Conservation (phyloP, 176 grass and related monocot genomes). For the Carex cristatella region DNA sequence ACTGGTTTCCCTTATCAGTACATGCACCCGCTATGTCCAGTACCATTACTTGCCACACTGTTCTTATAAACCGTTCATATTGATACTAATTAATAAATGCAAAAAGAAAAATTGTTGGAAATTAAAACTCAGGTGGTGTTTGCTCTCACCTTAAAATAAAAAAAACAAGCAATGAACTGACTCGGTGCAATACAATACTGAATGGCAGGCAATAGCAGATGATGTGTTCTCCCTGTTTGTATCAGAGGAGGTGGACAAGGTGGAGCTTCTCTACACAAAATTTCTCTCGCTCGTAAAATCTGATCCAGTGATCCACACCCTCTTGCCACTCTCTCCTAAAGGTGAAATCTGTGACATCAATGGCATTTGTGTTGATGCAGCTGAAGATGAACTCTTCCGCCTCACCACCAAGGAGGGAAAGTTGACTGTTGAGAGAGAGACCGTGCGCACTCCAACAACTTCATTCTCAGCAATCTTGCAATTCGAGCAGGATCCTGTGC, state of each 20-base stretch:
- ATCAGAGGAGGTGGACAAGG: constrained; percentile 84
- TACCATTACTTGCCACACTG: not conserved
- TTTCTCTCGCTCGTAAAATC: constrained; percentile 72
- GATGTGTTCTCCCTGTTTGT: constrained; percentile 84
- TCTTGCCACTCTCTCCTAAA: constrained; percentile 80
- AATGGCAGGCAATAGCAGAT: constrained; percentile 71
- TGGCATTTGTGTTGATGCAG: constrained; percentile 62
- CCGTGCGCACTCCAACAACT: constrained; percentile 51
- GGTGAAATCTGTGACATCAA: constrained; percentile 88
- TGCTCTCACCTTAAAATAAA: not conserved
- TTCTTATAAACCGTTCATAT: not conserved
- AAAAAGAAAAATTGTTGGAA: not conserved
- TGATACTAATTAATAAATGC: not conserved
- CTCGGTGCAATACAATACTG: not conserved
- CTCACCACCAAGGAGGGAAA: constrained; percentile 89
- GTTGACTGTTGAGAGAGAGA: constrained; percentile 76
- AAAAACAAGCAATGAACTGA: not conserved
- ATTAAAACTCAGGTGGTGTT: not conserved
- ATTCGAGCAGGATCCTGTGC: constrained; percentile 92
- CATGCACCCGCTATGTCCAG: not conserved
- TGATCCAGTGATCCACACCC: constrained; percentile 82
- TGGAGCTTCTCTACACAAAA: constrained; percentile 89
- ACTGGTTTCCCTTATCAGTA: not conserved
- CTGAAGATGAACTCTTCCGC: constrained; percentile 79
- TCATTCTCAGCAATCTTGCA: constrained; percentile 67